Evolutionary conservation across 2,329 filamentous ascomycete genomes (phyloP).

Genomic region (Colletotrichum euphorbiae): DNA sequence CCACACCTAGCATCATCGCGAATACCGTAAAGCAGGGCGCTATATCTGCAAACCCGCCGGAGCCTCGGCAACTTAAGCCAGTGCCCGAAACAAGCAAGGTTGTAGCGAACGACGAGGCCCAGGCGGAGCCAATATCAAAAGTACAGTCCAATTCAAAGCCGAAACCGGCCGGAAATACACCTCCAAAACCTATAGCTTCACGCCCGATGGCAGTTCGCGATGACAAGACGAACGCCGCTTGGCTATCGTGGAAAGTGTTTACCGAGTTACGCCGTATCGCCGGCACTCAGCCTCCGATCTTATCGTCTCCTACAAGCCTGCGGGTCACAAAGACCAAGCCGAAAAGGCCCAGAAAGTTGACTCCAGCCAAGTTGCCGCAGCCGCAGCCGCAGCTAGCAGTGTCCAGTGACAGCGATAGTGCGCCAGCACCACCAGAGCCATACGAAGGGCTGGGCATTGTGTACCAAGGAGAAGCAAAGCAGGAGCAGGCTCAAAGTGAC

Average conservation of each 20-base stretch:
- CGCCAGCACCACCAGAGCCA: no score
- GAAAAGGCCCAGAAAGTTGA: constrained; percentile 54
- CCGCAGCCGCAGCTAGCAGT: no score
- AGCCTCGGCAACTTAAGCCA: background rate
- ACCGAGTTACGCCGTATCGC: constrained; percentile 53
- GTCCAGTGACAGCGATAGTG: no score
- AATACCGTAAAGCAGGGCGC: no score
- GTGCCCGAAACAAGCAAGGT: background rate
- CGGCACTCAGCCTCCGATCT: constrained; percentile 31
- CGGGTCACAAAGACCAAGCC: constrained; percentile 40
- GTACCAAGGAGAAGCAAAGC: background rate
- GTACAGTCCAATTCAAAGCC: background rate
- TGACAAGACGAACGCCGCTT: constrained; percentile 59
- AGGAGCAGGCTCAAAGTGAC: background rate
- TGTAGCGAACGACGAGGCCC: background rate
- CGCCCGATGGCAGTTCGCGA: constrained; percentile 59
- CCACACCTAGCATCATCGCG: background rate
- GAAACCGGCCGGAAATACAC: background rate
- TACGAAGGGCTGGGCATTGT: background rate
- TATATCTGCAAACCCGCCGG: no score
- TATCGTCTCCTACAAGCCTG: background rate
- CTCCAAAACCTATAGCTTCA: constrained; percentile 42
- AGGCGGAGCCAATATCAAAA: background rate
- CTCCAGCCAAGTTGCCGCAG: constrained; percentile 45
- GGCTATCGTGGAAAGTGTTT: constrained; percentile 57